These are phyloP conservation scores for Testicularia cyperi DNA, from an alignment of 1,284 basidiomycete species.

Conservation along the genomic window DNA sequence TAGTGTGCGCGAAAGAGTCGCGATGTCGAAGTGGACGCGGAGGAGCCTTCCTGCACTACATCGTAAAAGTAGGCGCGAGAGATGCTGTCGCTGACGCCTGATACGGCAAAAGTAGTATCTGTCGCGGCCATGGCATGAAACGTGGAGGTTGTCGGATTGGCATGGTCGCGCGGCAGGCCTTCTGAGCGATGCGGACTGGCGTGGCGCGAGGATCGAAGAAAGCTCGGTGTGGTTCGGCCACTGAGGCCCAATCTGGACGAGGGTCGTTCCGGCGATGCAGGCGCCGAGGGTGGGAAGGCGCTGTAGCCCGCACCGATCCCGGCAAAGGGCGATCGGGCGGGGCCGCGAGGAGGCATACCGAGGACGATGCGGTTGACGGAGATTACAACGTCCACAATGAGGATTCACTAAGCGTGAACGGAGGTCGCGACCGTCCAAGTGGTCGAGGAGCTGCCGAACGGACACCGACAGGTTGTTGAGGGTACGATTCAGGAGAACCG, in stretches of 20 bases:
- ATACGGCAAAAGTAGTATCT: slow-evolving; percentile 18
- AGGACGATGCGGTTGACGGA: too few relatives aligned
- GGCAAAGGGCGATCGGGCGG: slow-evolving; percentile 23
- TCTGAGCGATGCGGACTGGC: slow-evolving; percentile 4
- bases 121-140: slow-evolving; percentile 3
- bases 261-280: slow-evolving; percentile 7
- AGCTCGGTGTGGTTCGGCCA: neutral
- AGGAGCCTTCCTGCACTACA: slow-evolving; percentile 28
- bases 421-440: too few relatives aligned
- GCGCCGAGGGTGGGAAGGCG: slow-evolving; percentile 17
- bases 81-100: slow-evolving; percentile 29
- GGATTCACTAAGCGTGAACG: too few relatives aligned
- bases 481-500: too few relatives aligned
- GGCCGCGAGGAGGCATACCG: slow-evolving; percentile 25
- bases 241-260: neutral
- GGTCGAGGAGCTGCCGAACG: too few relatives aligned
- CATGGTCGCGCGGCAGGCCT: slow-evolving; percentile 4
- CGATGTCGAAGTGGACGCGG: neutral
- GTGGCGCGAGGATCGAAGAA: neutral
- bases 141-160: neutral
- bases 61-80: slow-evolving; percentile 40
- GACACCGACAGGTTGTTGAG: too few relatives aligned
- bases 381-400: too few relatives aligned
- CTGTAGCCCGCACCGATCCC: slow-evolving; percentile 21
- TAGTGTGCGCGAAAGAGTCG: too few relatives aligned